A percentile compares a stretch with the other conserved stretches of the same genome.
These are phyloP conservation scores for Aspergillus transmontanensis DNA, from an alignment of 2,329 filamentous ascomycete genomes.

Conservation along the genomic window DNA sequence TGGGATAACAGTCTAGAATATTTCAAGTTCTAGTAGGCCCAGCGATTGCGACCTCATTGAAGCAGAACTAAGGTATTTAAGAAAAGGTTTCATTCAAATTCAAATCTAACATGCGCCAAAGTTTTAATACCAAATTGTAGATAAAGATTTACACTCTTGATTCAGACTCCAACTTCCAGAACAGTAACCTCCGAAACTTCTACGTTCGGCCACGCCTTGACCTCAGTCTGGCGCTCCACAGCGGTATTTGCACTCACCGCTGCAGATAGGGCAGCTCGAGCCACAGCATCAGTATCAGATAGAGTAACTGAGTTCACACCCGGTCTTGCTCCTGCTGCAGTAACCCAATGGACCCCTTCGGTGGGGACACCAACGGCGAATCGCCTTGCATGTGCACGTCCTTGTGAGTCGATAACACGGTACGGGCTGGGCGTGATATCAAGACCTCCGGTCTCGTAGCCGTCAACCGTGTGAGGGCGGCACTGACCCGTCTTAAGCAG, in stretches of 20 bases:
- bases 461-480: not conserved
- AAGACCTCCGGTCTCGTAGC: not conserved
- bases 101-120: not conserved
- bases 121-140: not conserved
- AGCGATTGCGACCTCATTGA: not conserved
- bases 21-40: not conserved
- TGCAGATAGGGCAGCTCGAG: not conserved
- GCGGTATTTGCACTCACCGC: not conserved
- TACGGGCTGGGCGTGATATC: not conserved
- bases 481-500: not conserved
- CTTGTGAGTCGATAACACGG: not conserved
- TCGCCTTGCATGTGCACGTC: not conserved
- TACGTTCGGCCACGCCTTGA: not conserved
- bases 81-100: not conserved
- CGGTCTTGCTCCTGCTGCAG: not conserved
- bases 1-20: not conserved
- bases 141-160: not conserved
- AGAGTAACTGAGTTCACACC: conserved; percentile 7
- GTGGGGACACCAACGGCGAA: conserved; percentile 1
- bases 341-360: not conserved
- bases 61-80: not conserved
- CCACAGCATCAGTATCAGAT: not conserved
- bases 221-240: not conserved
- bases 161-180: not conserved
- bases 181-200: not conserved